Percentiles rank a stretch among this genome's conserved stretches.
These are phyloP conservation scores for bread wheat (Triticum aestivum) DNA, from an alignment of 176 grass and related monocot genomes.

Conservation along the genomic window IWGSC_CS_RefSeq_v2.1 NC_057802.1:601827434-601827933, in stretches of 20 bases:
- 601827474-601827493: neutral
- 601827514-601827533: neutral
- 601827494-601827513: neutral
- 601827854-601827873: constrained; percentile 31
- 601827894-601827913: too few relatives aligned
- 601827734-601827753: neutral
- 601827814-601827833: constrained; percentile 91
- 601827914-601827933: too few relatives aligned
- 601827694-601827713: neutral
- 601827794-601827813: constrained; percentile 58
- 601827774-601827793: constrained; percentile 68
- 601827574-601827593: constrained; percentile 73
- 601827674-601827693: neutral
- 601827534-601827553: constrained; percentile 74
- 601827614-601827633: constrained; percentile 59
- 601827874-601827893: too few relatives aligned
- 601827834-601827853: constrained; percentile 86
- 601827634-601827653: constrained; percentile 81
- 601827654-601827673: constrained; percentile 77
- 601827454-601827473: neutral
- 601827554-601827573: constrained; percentile 82
- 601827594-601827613: constrained; percentile 87
- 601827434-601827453: too few relatives aligned
- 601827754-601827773: constrained; percentile 84
- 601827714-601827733: neutral